Base-by-base conservation (phyloP, 2,329 filamentous ascomycete species). In the Hymenoscyphus scutula region DNA sequence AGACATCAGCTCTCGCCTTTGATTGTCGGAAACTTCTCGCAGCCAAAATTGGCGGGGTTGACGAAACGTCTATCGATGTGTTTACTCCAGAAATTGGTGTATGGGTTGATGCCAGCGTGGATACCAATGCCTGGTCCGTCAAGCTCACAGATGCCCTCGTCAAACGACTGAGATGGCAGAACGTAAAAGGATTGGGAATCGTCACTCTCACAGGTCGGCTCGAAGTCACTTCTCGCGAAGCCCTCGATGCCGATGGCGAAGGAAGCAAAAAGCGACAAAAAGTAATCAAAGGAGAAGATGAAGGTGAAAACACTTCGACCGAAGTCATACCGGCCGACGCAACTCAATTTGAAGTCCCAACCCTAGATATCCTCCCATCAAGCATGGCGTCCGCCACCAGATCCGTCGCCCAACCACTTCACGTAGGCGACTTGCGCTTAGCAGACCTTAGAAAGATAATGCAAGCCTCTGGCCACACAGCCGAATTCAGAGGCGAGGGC, bases 41-140 rank as follows among this genome's bases (percentile, higher is more conserved):
- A n/a, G 76, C 74, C 53, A 77, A 77, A 32, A 74, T 76, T 37
- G 78, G 76, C 13, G 78, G 79, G 13, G 73, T 76, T 1, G 77
- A 75, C 5, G 79, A 78, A 51, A 80, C 81, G 41, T 82, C 67
- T 4, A 62, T 86, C 38, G 88, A 93, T 66, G 91, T 99, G 5
- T 94, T 94, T 73, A 92, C 91, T 0, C 95, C 95, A 1, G 76
- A 79, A 10, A 80, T 91, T n/a, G 92, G 92, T 27, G 80, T 83
- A 37, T 80, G 82, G 15, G 83, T 99, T 51, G 89, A 99, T 75
- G 95, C 94, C 13, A 97, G 93, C 72, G 94, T 98, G 51, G 95
- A 99, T 74, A 98, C 94, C 5, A 97, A 98, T 74, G 93, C 95
- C 3, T 99, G 96, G 95, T 89, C 91, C 27, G 90, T 99, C 64